Evolutionary conservation across 805 yeast species (phyloP).

Genomic region (Lipomyces starkeyi): DNA sequence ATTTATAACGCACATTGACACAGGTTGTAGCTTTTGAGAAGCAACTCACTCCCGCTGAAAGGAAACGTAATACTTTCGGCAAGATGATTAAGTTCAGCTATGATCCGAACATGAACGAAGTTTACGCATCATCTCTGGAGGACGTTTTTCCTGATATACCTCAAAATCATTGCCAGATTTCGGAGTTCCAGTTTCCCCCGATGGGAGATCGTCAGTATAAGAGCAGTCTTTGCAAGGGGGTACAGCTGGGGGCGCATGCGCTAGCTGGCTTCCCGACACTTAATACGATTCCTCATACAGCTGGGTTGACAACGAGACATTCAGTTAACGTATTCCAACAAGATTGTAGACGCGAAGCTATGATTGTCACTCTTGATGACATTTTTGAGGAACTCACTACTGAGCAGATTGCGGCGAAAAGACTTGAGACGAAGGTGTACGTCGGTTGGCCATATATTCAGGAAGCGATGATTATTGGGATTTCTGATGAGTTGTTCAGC

Average conservation of each 20-base stretch:
- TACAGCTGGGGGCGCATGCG: constrained; percentile 68
- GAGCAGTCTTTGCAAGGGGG: constrained; percentile 67
- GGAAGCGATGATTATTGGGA: constrained; percentile 73
- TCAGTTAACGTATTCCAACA: constrained; percentile 81
- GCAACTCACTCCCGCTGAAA: constrained; percentile 71
- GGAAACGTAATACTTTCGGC: constrained; percentile 76
- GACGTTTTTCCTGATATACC: constrained; percentile 78
- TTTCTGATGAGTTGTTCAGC: constrained; percentile 60
- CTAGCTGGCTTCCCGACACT: constrained; percentile 92
- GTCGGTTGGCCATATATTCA: constrained; percentile 90
- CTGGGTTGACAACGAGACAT: constrained; percentile 58
- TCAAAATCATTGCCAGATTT: constrained; percentile 78
- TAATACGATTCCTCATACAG: constrained; percentile 66
- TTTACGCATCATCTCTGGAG: constrained; percentile 77
- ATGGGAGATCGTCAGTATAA: constrained; percentile 46
- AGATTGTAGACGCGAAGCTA: constrained; percentile 82
- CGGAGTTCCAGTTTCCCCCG: constrained; percentile 58
- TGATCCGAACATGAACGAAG: constrained; percentile 73
- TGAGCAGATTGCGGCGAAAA: constrained; percentile 69
- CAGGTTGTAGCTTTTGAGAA: constrained; percentile 54
- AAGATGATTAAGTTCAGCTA: constrained; percentile 66
- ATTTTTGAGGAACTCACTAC: constrained; percentile 50
- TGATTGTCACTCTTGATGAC: constrained; percentile 68
- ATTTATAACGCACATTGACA: background rate
- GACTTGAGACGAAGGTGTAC: constrained; percentile 67